phyloP scores from a whole-genome alignment of 495 filamentous ascomycete species.

The Opeltia flavorubescens region DNA sequence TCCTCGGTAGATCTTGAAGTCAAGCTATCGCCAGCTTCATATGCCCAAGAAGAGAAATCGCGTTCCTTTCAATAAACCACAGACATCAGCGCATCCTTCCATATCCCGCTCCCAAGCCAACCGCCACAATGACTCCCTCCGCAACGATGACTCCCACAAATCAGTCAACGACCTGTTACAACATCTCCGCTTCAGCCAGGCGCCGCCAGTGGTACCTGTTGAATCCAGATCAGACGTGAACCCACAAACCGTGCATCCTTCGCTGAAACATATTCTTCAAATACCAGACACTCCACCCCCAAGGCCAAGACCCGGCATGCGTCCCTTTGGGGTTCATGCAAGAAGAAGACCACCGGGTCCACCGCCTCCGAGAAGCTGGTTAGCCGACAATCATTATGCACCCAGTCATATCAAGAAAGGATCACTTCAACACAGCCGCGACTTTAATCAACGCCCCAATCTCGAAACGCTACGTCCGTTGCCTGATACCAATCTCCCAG shows the following conservation, averaged over 20 bases:
- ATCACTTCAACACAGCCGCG: not conserved
- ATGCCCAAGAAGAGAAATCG: slow-evolving; percentile 1
- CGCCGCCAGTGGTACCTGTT: slow-evolving; percentile 6
- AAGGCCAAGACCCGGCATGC: slow-evolving; percentile 39
- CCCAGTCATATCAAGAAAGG: slow-evolving; percentile 3
- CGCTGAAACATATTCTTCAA: slow-evolving; percentile 45
- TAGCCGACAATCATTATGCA: slow-evolving; percentile 22
- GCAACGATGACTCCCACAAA: slow-evolving; percentile 1
- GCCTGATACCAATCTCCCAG: slow-evolving; percentile 31
- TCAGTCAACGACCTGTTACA: slow-evolving; percentile 36
- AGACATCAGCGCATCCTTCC: not conserved
- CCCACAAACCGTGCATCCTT: slow-evolving; percentile 37
- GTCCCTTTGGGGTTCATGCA: slow-evolving; percentile 26
- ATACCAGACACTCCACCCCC: slow-evolving; percentile 59
- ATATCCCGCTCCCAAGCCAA: not conserved
- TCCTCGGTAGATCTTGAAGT: too few species aligned
- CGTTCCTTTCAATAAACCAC: not conserved
- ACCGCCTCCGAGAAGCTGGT: slow-evolving; percentile 59
- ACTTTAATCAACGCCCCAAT: slow-evolving; percentile 10
- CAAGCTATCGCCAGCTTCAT: not conserved
- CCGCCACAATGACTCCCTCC: not conserved
- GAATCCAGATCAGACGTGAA: slow-evolving; percentile 13
- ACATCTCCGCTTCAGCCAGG: slow-evolving; percentile 34
- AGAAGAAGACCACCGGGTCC: slow-evolving; percentile 48
- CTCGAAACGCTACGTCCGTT: slow-evolving; percentile 28